phyloP scores from a whole-genome alignment of 2,329 filamentous ascomycete species.

The Hypoxylon sp. region DNA sequence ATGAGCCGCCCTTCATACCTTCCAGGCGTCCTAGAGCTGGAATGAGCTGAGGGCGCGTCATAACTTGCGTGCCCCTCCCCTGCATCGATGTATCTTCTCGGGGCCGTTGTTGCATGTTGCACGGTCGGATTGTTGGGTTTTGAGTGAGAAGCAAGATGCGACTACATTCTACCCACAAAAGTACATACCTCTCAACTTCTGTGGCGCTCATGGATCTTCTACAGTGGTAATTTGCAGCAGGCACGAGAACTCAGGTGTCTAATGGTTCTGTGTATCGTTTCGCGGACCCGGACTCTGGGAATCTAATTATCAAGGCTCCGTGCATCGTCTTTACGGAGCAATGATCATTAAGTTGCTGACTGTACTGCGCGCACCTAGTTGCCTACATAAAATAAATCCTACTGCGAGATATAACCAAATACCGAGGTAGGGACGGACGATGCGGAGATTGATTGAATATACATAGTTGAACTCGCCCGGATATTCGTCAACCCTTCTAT shows the following conservation, averaged over 20 bases:
- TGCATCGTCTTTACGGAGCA: conserved; percentile 23
- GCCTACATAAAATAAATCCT: conserved; percentile 6
- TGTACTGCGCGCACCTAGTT: not conserved
- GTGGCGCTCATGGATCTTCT: conserved; percentile 13
- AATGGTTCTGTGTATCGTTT: conserved; percentile 27
- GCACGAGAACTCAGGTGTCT: conserved; percentile 19
- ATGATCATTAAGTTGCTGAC: conserved; percentile 13
- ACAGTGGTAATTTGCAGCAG: conserved; percentile 7
- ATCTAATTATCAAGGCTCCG: conserved; percentile 25
- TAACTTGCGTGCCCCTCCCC: conserved; percentile 6
- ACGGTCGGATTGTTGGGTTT: conserved; percentile 2
- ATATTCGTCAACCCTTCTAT: not conserved
- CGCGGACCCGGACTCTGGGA: conserved; percentile 30
- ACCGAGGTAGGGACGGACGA: not conserved
- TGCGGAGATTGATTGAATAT: not conserved
- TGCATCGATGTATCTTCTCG: conserved; percentile 22
- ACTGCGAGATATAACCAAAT: not conserved
- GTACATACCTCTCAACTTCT: conserved; percentile 6
- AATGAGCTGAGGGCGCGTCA: conserved; percentile 35
- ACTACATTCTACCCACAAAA: conserved; percentile 21
- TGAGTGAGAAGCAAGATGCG: conserved; percentile 20
- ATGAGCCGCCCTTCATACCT: conserved; percentile 35
- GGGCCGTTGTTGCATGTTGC: conserved; percentile 10
- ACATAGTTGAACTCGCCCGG: not conserved
- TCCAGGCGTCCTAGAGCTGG: conserved; percentile 22